Evolutionary conservation across 225 moss, liverwort and hornwort genomes (phyloP).

Genomic region (Marchantia polymorpha): DNA sequence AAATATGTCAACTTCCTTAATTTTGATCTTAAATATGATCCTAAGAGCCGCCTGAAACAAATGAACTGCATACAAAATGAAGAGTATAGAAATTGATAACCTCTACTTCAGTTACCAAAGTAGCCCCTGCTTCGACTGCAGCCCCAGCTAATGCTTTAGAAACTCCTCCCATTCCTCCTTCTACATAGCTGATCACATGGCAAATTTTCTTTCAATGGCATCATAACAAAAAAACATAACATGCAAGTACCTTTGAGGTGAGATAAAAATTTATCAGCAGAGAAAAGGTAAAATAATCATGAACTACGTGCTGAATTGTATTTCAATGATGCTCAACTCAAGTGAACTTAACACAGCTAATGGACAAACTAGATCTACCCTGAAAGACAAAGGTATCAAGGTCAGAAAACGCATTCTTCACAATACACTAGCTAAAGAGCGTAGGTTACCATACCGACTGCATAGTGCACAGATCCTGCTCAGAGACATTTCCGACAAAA

Average conservation of each 20-base stretch:
- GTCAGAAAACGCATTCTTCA: too few relatives aligned
- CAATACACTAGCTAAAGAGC: too few relatives aligned
- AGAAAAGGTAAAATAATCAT: too few relatives aligned
- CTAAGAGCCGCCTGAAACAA: background rate
- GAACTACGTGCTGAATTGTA: too few relatives aligned
- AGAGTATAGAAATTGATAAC: constrained; percentile 26
- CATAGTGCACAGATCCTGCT: too few relatives aligned
- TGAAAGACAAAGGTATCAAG: background rate
- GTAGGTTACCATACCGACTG: too few relatives aligned
- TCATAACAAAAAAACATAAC: too few relatives aligned
- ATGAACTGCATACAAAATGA: background rate
- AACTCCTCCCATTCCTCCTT: constrained; percentile 91
- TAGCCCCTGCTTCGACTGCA: constrained; percentile 80
- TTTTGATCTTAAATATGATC: background rate
- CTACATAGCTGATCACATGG: constrained; percentile 58
- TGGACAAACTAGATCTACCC: background rate
- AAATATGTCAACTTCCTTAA: background rate
- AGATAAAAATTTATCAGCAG: too few relatives aligned
- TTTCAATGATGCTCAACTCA: background rate
- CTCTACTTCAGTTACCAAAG: constrained; percentile 74
- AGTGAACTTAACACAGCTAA: background rate
- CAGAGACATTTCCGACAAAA: too few relatives aligned
- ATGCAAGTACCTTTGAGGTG: too few relatives aligned
- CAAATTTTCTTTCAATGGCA: background rate
- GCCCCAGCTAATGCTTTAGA: constrained; percentile 70